Percentiles rank a stretch among this genome's conserved stretches.
phyloP scores from a whole-genome alignment of 225 moss, liverwort and hornwort species.

The Marchantia polymorpha region DNA sequence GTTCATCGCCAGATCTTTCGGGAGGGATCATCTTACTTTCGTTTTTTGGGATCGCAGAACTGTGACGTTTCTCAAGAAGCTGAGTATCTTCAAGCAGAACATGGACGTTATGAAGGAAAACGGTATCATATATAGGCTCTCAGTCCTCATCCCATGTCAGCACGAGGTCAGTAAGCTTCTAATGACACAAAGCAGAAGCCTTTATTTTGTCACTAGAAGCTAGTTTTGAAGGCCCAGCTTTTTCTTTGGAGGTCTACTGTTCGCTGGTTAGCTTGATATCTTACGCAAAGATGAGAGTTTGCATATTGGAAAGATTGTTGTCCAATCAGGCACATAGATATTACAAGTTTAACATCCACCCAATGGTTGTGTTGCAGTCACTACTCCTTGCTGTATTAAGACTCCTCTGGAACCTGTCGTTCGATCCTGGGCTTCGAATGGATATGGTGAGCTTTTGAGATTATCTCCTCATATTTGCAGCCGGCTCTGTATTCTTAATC shows the following conservation, averaged over 20 bases:
- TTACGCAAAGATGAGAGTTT: not conserved
- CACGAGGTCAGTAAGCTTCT: slow-evolving; percentile 36
- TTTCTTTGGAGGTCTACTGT: not conserved
- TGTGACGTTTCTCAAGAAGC: slow-evolving; percentile 52
- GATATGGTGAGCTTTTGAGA: slow-evolving; percentile 41
- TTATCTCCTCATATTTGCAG: not conserved
- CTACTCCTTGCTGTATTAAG: slow-evolving; percentile 46
- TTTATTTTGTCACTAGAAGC: not conserved
- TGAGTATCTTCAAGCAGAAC: slow-evolving; percentile 58
- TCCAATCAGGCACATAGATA: not conserved
- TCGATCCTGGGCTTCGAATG: slow-evolving; percentile 40
- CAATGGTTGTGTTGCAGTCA: slow-evolving; percentile 33
- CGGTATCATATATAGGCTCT: slow-evolving; percentile 43
- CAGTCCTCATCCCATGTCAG: slow-evolving; percentile 44
- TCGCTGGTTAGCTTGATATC: not conserved
- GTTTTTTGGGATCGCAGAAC: slow-evolving; percentile 33
- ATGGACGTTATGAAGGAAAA: slow-evolving; percentile 50
- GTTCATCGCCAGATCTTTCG: not conserved
- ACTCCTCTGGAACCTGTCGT: slow-evolving; percentile 61
- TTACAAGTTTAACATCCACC: not conserved
- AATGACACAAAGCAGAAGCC: not conserved
- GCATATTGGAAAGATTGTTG: not conserved
- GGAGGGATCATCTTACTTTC: not conserved
- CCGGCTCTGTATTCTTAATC: not conserved
- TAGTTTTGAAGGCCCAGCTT: not conserved